Evolutionary conservation across 225 moss, liverwort and hornwort genomes (phyloP).

Genomic region (Polytrichum commune): DNA sequence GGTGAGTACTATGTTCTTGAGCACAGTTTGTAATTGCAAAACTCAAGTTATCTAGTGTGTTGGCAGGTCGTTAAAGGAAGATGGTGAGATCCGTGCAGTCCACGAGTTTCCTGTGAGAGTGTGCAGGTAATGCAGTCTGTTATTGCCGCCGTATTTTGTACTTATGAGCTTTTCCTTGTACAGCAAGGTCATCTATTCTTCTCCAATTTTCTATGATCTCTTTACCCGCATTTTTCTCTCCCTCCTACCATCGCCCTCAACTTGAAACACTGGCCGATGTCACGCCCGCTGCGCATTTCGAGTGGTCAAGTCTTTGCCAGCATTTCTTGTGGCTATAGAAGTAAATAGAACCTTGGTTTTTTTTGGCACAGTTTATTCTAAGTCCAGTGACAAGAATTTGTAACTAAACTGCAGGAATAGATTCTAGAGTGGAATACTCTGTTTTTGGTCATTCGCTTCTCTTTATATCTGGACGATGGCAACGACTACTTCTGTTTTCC

Average conservation of each 20-base stretch:
- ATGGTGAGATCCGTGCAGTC: constrained; percentile 25
- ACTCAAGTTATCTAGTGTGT: background rate
- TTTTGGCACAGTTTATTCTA: background rate
- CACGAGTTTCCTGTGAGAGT: constrained; percentile 28
- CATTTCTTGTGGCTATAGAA: background rate
- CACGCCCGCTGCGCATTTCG: no score
- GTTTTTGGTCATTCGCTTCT: no score
- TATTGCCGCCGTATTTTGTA: constrained; percentile 16
- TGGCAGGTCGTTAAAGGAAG: background rate
- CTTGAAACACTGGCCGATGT: background rate
- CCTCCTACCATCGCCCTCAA: background rate
- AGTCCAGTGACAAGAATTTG: no score
- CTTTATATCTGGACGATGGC: no score
- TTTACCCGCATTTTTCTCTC: background rate
- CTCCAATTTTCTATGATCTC: background rate
- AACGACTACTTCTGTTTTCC: no score
- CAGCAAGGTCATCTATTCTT: background rate
- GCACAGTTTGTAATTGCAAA: no score
- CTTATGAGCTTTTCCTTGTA: constrained; percentile 6
- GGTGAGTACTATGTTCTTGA: no score
- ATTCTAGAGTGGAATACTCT: no score
- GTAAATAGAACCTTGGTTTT: background rate
- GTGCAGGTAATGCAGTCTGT: constrained; percentile 31
- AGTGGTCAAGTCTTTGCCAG: background rate
- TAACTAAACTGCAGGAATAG: no score